Percentiles rank a stretch among this genome's conserved stretches.
Conservation (phyloP, 345 rosid genomes). For the Linum tenue region DNA sequence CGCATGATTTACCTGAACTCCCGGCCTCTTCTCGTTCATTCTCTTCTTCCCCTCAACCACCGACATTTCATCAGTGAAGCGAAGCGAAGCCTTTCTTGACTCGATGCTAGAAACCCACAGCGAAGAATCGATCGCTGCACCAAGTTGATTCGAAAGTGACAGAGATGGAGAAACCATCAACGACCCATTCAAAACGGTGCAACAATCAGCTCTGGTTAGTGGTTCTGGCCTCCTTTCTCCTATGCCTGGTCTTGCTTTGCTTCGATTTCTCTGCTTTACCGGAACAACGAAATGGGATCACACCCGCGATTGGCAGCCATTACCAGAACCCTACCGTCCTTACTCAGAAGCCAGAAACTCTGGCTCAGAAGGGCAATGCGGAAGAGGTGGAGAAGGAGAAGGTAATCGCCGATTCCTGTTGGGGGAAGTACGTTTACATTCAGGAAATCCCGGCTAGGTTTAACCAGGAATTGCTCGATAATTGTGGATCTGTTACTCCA, state of each 20-base stretch:
- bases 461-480: conserved; percentile 18
- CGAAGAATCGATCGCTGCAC: too few relatives aligned
- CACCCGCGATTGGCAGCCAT: background rate
- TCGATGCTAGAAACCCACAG: too few relatives aligned
- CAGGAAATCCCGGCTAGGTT: conserved; percentile 18
- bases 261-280: conserved; percentile 3
- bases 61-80: background rate
- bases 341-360: background rate
- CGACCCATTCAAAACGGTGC: background rate
- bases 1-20: background rate
- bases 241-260: background rate
- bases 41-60: background rate
- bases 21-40: background rate
- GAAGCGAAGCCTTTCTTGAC: background rate
- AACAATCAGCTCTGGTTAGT: conserved; percentile 2
- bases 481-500: conserved; percentile 15
- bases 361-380: background rate
- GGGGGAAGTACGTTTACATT: conserved; percentile 16
- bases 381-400: background rate
- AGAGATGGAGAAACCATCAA: background rate
- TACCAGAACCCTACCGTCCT: background rate
- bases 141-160: too few relatives aligned
- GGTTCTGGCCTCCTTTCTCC: background rate
- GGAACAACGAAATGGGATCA: background rate
- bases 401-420: conserved; percentile 16